A percentile compares a stretch with the other conserved stretches of the same genome.
These are phyloP conservation scores for Mallotus repandus DNA, from an alignment of 441 rosid genomes.

Conservation along the genomic window DNA sequence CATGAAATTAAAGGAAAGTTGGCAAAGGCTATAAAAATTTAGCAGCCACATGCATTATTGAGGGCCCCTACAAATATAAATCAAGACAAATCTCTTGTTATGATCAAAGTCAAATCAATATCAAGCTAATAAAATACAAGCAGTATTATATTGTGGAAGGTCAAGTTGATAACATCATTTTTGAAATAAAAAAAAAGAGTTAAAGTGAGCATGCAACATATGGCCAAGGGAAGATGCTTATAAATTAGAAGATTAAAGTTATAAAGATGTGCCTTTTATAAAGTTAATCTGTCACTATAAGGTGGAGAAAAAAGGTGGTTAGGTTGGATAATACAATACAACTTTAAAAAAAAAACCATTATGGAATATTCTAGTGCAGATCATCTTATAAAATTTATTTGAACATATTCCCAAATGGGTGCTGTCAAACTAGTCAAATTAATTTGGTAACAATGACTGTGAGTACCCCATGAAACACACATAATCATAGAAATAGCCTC, in stretches of 20 bases:
- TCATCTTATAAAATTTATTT: background rate
- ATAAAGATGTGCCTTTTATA: slow-evolving; percentile 1
- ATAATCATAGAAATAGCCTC: slow-evolving; percentile 6
- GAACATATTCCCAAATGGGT: background rate
- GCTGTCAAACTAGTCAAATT: slow-evolving; percentile 3
- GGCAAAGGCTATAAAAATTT: slow-evolving; percentile 24
- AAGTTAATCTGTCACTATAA: slow-evolving; percentile 14
- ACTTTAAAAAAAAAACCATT: slow-evolving; percentile 3
- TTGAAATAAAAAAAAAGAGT: slow-evolving; percentile 17
- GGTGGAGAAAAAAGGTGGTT: slow-evolving; percentile 5
- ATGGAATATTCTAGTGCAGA: slow-evolving; percentile 11
- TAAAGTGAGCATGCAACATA: slow-evolving; percentile 29
- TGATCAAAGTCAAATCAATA: slow-evolving; percentile 37
- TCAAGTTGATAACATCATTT: slow-evolving; percentile 32
- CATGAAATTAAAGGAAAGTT: slow-evolving; percentile 24
- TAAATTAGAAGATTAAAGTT: slow-evolving; percentile 9
- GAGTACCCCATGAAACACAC: background rate
- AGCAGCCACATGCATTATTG: slow-evolving; percentile 27
- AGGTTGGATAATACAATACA: background rate
- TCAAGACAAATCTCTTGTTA: slow-evolving; percentile 26
- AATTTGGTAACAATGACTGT: slow-evolving; percentile 1
- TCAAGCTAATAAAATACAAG: slow-evolving; percentile 31
- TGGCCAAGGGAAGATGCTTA: slow-evolving; percentile 19
- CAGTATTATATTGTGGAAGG: slow-evolving; percentile 28
- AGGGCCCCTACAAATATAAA: slow-evolving; percentile 27